phyloP scores from a whole-genome alignment of 2,329 filamentous ascomycete species.

The Fusarium graminum region DNA sequence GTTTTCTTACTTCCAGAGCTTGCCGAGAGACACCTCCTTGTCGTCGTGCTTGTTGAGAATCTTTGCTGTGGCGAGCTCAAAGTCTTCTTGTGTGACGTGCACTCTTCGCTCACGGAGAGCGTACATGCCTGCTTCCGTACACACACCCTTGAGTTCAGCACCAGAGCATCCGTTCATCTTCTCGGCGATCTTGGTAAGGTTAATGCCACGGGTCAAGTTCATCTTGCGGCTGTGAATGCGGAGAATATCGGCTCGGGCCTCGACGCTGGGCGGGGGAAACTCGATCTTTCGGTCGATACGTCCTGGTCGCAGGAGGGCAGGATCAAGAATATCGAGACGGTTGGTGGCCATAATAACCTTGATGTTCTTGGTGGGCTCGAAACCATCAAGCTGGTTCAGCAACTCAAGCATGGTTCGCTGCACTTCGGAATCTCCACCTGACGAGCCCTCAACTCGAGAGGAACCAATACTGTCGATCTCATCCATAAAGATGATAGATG shows the following conservation, averaged over 20 bases:
- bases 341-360: constrained; percentile 99
- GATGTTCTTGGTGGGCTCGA: constrained; percentile 99
- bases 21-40: constrained; percentile 92
- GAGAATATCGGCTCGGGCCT: constrained; percentile 96
- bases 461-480: constrained; percentile 99
- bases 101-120: constrained; percentile 94
- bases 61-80: constrained; percentile 98
- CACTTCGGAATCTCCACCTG: constrained; percentile 95
- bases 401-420: constrained; percentile 99
- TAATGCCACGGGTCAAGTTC: constrained; percentile 98
- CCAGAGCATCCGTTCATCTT: constrained; percentile 99
- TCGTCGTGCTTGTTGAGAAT: constrained; percentile 99
- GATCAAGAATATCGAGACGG: constrained; percentile 95
- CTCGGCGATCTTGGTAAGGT: constrained; percentile 97
- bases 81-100: constrained; percentile 98
- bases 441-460: constrained; percentile 94
- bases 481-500: constrained; percentile 99
- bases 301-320: constrained; percentile 92
- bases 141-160: constrained; percentile 97
- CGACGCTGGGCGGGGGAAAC: constrained; percentile 95
- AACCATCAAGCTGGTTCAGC: constrained; percentile 97
- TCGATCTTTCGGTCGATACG: constrained; percentile 99
- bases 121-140: constrained; percentile 99
- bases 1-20: constrained; percentile 71
- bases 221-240: constrained; percentile 98